Base-by-base conservation (phyloP, 495 filamentous ascomycete genomes). In the Daldinia concentrica region DNA sequence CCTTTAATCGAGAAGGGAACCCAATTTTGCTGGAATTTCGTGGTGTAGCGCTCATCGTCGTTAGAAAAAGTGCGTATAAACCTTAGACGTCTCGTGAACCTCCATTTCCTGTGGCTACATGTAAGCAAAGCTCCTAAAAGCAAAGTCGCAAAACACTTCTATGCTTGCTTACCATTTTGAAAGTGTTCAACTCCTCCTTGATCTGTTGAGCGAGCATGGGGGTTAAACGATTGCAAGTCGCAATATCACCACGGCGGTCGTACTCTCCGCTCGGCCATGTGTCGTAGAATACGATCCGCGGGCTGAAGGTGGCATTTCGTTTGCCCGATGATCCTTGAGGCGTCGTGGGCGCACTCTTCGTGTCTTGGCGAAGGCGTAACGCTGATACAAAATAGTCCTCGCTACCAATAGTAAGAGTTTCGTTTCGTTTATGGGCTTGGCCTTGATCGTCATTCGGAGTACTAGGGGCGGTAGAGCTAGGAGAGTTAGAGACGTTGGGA, bases 21-120 rank as follows among this genome's bases (percentile, higher is more conserved):
- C 6, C 62, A 74, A 76, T 79, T 73, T 76, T 77, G 67, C 75
- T 77, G 66, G 65, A 69, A 81, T 54, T 71, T 75, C 69, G 48
- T 73, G 48, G 58, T 68, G 51, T 62, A 45, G 56, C 69, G 66
- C 75, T 76, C 68, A 72, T 75, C 73, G 72, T 82, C 83, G 74
- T 87, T 80, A 99, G 84, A 99, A 97, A 87, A 98, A 99, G 87
- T 99, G 95, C 74, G 95, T 99, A 86, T 98, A 97, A 72, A 97
- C 92, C 82, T 98, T 98, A 62, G 96, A 98, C 79, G 91, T 91
- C 82, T 97, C 94, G 78, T 99, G 95, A 77, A 99, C 95, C 85
- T 98, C 95, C 95, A 99, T 99, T 82, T 99, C 95, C 96, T 99
- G 69, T 26, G 22, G n/a, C 17, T 6, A 57, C 78, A 74, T 61